Evolutionary conservation across 169 alveolate species (phyloP), one percentile per base, ranked within the genome.

Genomic region (Plasmodium billcollinsi): DNA sequence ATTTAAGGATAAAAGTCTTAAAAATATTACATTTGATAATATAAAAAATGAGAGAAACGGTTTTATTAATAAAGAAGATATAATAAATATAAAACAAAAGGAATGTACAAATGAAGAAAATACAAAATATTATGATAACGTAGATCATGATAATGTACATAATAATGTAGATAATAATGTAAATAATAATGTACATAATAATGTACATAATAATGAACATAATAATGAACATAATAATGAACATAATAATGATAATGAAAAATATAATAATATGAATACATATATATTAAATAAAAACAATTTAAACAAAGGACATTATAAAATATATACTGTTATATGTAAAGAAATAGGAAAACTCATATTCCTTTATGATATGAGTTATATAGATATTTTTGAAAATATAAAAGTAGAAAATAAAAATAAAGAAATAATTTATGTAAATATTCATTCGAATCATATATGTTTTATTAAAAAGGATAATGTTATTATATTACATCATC

Each of bases 271-370:
- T 56, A 56, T 56, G 14, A 56, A 56, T 56, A 56, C 65, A 56
- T 56, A 14, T 56, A 56, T 56, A 54, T 14, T 18, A 14, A 18
- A 56, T 12, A 21, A 56, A 56, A 14, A 56, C 20, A 14, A 54
- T 54, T 11, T 54, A 54, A 54, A 73, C 33, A 9, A 56, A 14
- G 54, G 15, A 33, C 7, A n/a, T 29, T 15, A 33, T 49, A 65
- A 8, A 18, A 14, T 43, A 33, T 39, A 61, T 75, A 45, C 21
- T 67, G 47, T 62, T 1, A 20, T 26, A 26, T 75, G 88, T 49
- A 62, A 75, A 50, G 75, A 75, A 12, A 75, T 45, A 62, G 88
- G 88, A 75, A 75, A 29, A 15, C 8, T 75, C 61, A 75, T 62
- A 20, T 24, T 75, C 2, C 7, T 75, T 33, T 56, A 75, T 50